Evolutionary conservation across 768 basidiomycete species (phyloP).

Genomic region (Rhodotorula diobovata): DNA sequence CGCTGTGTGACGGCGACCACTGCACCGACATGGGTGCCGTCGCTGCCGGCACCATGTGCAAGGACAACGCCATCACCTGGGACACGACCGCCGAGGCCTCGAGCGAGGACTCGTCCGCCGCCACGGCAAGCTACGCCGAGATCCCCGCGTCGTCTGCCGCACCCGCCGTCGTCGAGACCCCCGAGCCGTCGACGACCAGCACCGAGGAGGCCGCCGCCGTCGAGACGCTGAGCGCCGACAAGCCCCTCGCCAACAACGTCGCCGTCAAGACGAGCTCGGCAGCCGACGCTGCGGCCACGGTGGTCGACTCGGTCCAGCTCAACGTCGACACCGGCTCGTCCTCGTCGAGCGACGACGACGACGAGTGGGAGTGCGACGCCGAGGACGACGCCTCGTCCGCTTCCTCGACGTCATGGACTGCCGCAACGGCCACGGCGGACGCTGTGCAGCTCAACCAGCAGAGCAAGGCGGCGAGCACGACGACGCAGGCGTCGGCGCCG

Average conservation of each 20-base stretch:
- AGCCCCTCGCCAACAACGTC: constrained; percentile 5
- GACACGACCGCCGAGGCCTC: constrained; percentile 23
- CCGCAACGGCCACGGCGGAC: not conserved
- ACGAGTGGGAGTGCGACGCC: constrained; percentile 1
- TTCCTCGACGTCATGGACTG: not conserved
- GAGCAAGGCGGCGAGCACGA: constrained; percentile 9
- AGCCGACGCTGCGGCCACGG: not conserved
- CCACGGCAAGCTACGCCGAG: constrained; percentile 11
- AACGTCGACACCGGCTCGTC: no score
- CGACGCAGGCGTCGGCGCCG: constrained; percentile 5
- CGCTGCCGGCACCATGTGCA: constrained; percentile 33
- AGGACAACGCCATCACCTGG: constrained; percentile 35
- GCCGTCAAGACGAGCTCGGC: not conserved
- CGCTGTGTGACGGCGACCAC: constrained; percentile 26
- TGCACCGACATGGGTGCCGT: constrained; percentile 38
- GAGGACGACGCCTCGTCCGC: not conserved
- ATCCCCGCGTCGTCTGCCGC: constrained; percentile 29
- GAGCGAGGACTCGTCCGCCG: constrained; percentile 8
- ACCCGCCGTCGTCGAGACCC: not conserved
- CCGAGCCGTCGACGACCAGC: not conserved
- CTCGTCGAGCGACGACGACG: not conserved
- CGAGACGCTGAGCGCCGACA: not conserved
- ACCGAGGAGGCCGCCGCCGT: not conserved
- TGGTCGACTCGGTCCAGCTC: not conserved
- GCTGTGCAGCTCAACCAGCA: constrained; percentile 7